Conservation (phyloP, 2,329 filamentous ascomycete genomes). For the Knoxdaviesia proteae region DNA sequence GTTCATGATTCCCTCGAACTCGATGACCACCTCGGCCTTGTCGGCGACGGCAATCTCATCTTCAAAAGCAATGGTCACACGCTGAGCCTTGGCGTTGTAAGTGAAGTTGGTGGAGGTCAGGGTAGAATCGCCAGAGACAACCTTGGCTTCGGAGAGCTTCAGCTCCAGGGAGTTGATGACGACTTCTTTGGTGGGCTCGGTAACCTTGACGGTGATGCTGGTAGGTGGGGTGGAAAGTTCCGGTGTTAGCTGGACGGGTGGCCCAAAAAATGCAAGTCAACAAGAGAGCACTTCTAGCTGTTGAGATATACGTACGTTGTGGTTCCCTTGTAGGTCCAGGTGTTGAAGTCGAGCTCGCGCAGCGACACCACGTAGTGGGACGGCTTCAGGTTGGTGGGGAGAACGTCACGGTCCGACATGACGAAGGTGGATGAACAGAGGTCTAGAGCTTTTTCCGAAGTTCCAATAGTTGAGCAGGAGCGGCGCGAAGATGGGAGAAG, state of each 20-base stretch:
- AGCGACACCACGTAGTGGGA: slow-evolving; percentile 71
- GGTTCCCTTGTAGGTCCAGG: slow-evolving; percentile 61
- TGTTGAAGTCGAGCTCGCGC: slow-evolving; percentile 55
- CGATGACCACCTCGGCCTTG: slow-evolving; percentile 45
- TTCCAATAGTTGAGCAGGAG: slow-evolving; percentile 9
- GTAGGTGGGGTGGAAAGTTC: not conserved
- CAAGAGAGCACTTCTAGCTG: not conserved
- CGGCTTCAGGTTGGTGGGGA: slow-evolving; percentile 51
- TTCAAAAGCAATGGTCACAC: slow-evolving; percentile 57
- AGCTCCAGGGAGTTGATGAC: slow-evolving; percentile 74
- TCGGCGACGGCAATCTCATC: slow-evolving; percentile 47
- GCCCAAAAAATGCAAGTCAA: not conserved
- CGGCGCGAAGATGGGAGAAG: slow-evolving; percentile 3
- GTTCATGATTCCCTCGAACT: slow-evolving; percentile 68
- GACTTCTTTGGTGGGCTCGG: slow-evolving; percentile 52
- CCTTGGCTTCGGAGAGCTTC: slow-evolving; percentile 45
- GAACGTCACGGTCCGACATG: slow-evolving; percentile 40
- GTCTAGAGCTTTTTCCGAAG: slow-evolving; percentile 8
- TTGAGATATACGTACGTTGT: slow-evolving; percentile 29
- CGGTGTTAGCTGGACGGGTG: not conserved
- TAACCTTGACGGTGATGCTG: slow-evolving; percentile 56
- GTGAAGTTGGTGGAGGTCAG: slow-evolving; percentile 38
- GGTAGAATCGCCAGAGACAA: slow-evolving; percentile 21
- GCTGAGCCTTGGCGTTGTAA: slow-evolving; percentile 70
- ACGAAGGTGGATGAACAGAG: slow-evolving; percentile 6